Percentiles rank a stretch among this genome's conserved stretches.
Conservation (phyloP, 495 filamentous ascomycete genomes). For the Penicillium roqueforti region DNA sequence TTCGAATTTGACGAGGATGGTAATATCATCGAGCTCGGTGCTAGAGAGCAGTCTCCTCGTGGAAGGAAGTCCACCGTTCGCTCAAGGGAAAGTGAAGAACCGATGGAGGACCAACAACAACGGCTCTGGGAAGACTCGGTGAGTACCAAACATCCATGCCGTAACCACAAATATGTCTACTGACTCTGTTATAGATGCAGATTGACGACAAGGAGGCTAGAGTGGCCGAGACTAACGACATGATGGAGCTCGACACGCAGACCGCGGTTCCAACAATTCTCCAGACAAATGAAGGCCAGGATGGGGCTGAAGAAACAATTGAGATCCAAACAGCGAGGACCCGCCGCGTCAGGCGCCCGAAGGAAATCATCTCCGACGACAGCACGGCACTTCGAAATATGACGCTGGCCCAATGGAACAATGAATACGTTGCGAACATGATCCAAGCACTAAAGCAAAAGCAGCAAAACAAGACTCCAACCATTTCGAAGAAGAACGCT, state of each 20-base stretch:
- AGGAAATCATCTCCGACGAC: constrained; percentile 28
- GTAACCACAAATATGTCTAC: neutral
- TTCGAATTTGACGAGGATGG: constrained; percentile 65
- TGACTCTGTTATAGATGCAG: neutral
- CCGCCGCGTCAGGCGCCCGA: constrained; percentile 28
- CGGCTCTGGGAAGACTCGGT: constrained; percentile 17
- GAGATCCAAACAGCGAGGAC: neutral
- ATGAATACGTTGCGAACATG: constrained; percentile 56
- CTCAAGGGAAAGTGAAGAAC: neutral
- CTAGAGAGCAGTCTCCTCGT: constrained; percentile 9
- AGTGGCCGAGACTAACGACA: constrained; percentile 9
- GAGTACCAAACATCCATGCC: constrained; percentile 3
- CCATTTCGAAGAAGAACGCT: constrained; percentile 53
- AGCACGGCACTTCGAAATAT: constrained; percentile 43
- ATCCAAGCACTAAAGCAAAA: constrained; percentile 43
- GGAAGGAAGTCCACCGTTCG: constrained; percentile 6
- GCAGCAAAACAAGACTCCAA: constrained; percentile 31
- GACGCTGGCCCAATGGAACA: constrained; percentile 55
- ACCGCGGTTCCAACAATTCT: constrained; percentile 3
- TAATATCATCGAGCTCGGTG: constrained; percentile 46
- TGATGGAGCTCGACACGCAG: constrained; percentile 20
- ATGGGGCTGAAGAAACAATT: neutral
- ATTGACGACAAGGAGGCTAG: neutral
- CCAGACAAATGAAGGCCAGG: neutral
- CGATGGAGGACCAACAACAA: neutral